Base-by-base conservation (phyloP, 768 basidiomycete species). In the Tylopilus balloui region DNA sequence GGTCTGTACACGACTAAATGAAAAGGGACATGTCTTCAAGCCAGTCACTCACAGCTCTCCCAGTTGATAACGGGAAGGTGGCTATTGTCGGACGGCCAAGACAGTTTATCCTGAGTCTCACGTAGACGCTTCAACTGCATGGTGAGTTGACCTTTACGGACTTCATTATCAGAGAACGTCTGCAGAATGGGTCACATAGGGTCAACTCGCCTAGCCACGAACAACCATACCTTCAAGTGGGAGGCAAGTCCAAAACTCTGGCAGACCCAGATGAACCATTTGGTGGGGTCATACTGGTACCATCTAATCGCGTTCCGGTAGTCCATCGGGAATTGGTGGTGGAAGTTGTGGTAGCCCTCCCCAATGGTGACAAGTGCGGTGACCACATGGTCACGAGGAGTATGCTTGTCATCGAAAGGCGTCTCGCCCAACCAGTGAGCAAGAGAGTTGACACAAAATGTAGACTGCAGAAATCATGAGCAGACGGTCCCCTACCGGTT, bases 271-370 rank as follows among this genome's bases (percentile, higher is more conserved):
- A 86, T 85, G 68, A 86, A 83, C 93, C 92, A 94, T 71, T 95
- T 93, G 4, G 92, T 93, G 4, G 91, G 91, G 63, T 93, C 90
- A 61, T 92, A 92, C 66, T 93, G 91, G 64, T 81, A 82, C 83
- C 84, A 86, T 69, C 77, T 91, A 76, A 95, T 92, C 48, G 93
- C 93, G 62, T 95, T 95, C 21, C 93, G 81, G 74, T 93, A 97
- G 69, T 97, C 93, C 88, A 92, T 92, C 7, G 93, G 93, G 80
- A 95, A 95, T 50, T 81, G 82, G 63, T 97, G 93, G 73, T 97
- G 93, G 81, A 95, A 95, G 71, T 97, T 97, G 77, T 97, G 93
- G 74, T 97, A 97, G 14, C 93, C 93, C 69, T 97, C 93, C 46
- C 93, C 93, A 61, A 94, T 84, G 31, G 93, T 96, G 52, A 83